Evolutionary conservation across 108 stramenopile genomes (phyloP).

Genomic region (Fragilaria radians): DNA sequence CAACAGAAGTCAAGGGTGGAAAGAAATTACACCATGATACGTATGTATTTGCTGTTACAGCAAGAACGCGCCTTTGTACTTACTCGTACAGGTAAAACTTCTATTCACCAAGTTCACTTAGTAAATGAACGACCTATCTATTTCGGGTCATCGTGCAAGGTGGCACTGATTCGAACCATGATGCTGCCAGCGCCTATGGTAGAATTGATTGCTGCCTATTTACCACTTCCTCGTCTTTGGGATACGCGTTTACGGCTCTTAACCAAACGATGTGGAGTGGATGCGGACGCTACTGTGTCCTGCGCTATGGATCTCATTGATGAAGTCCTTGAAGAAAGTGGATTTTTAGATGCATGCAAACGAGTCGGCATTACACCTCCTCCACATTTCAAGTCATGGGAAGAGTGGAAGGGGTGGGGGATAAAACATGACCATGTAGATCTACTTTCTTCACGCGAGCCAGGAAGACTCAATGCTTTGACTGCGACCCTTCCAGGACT

Average conservation of each 20-base stretch:
- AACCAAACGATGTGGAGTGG: slow-evolving; percentile 22
- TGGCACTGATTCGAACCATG: slow-evolving; percentile 25
- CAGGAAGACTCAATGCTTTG: not conserved
- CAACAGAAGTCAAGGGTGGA: slow-evolving; percentile 24
- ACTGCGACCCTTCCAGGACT: not conserved
- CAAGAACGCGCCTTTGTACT: slow-evolving; percentile 36
- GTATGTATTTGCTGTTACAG: slow-evolving; percentile 43
- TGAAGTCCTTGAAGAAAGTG: slow-evolving; percentile 49
- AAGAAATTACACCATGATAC: slow-evolving; percentile 30
- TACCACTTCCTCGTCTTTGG: slow-evolving; percentile 43
- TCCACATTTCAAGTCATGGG: slow-evolving; percentile 31
- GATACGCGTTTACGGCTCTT: slow-evolving; percentile 30
- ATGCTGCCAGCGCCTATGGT: slow-evolving; percentile 15
- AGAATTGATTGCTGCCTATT: slow-evolving; percentile 16
- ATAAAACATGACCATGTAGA: not conserved
- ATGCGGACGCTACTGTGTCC: slow-evolving; percentile 42
- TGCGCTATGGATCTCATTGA: slow-evolving; percentile 49
- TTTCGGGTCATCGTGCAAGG: slow-evolving; percentile 12
- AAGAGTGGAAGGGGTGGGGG: not conserved
- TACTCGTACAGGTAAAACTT: slow-evolving; percentile 7
- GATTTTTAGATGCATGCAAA: slow-evolving; percentile 41
- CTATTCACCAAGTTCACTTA: slow-evolving; percentile 27
- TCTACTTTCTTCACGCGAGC: not conserved
- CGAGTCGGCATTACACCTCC: slow-evolving; percentile 31
- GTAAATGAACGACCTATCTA: not conserved